Base-by-base conservation (phyloP, 2,329 filamentous ascomycete species). In the Xylaria sp. region DNA sequence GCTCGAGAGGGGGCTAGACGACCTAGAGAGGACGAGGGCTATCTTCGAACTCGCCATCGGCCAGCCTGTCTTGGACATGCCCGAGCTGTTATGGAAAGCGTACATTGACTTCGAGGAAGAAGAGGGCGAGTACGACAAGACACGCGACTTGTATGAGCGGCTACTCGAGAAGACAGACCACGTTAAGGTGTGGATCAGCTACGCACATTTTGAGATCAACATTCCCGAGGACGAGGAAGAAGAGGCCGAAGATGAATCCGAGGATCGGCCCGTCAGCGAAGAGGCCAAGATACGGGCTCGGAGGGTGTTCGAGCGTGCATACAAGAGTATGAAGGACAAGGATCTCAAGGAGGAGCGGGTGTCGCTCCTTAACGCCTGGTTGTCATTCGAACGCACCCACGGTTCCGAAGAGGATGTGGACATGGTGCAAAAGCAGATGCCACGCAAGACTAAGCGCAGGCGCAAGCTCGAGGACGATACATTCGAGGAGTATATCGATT, bases 91-190 rank as follows among this genome's bases (percentile, higher is more conserved):
- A 1, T 99, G 95, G 95, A 98, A 98, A 79, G 88, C 93, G 1
- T 99, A 97, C 76, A 98, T 99, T 70, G 95, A 99, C 76, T 98
- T 98, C 73, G 95, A 99, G 78, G 94, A 98, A 74, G 92, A 96
- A 71, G 92, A 97, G 76, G 91, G 89, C 71, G 92, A 97, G 76
- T 97, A 94, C 76, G 92, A 93, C 54, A 84, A 88, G 49, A 92
- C 93, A 4, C 85, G 95, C 49, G 80, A 81, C 3, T 81, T 99
- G 44, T 99, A 98, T 78, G 94, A 98, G 80, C 87, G 94, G 7
- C 84, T 99, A 11, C 84, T 99, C 43, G 83, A 92, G 72, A 97
- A 96, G 87, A 97, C 95, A n/a, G 90, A 95, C 72, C 95, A 99
- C 74, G 93, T 97, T 82, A 99, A 98, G 82, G 95, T 99, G 62